Percentiles rank a stretch among this genome's conserved stretches.
phyloP scores from a whole-genome alignment of 2,329 filamentous ascomycete species.

The Colletotrichum kahawae region DNA sequence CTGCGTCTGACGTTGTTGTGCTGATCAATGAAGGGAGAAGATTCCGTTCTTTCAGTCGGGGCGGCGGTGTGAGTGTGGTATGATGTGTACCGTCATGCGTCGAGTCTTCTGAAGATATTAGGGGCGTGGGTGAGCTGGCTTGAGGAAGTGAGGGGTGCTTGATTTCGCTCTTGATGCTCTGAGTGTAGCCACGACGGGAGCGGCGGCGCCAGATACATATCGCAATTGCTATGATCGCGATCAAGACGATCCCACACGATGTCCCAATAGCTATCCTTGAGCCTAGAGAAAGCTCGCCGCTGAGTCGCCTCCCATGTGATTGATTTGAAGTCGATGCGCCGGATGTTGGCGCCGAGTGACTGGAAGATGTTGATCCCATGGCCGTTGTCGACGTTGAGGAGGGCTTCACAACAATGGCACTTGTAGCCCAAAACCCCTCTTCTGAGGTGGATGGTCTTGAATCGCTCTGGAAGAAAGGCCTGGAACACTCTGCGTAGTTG shows the following conservation, averaged over 20 bases:
- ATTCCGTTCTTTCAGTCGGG: constrained; percentile 51
- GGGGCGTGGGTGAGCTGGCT: constrained; percentile 43
- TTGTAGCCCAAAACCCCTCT: not conserved
- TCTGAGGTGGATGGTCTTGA: not conserved
- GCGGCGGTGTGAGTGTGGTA: constrained; percentile 47
- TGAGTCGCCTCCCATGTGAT: not conserved
- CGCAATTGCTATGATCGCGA: constrained; percentile 40
- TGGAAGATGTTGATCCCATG: not conserved
- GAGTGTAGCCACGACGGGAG: constrained; percentile 23
- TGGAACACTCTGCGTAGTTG: not conserved
- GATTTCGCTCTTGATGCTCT: constrained; percentile 21
- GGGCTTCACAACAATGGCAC: not conserved
- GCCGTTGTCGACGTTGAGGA: not conserved
- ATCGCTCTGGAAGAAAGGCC: not conserved
- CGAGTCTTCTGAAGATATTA: constrained; percentile 43
- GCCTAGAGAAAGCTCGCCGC: constrained; percentile 36
- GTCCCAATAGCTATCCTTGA: constrained; percentile 51
- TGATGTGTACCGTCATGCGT: constrained; percentile 23
- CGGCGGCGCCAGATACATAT: constrained; percentile 42
- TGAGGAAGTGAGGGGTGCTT: constrained; percentile 25
- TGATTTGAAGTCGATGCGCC: not conserved
- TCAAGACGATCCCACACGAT: constrained; percentile 42
- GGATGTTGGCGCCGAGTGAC: not conserved
- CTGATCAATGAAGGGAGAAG: constrained; percentile 38
- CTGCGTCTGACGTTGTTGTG: not conserved